phyloP scores from a whole-genome alignment of 495 filamentous ascomycete genomes.

The Sporormia fimetaria region DNA sequence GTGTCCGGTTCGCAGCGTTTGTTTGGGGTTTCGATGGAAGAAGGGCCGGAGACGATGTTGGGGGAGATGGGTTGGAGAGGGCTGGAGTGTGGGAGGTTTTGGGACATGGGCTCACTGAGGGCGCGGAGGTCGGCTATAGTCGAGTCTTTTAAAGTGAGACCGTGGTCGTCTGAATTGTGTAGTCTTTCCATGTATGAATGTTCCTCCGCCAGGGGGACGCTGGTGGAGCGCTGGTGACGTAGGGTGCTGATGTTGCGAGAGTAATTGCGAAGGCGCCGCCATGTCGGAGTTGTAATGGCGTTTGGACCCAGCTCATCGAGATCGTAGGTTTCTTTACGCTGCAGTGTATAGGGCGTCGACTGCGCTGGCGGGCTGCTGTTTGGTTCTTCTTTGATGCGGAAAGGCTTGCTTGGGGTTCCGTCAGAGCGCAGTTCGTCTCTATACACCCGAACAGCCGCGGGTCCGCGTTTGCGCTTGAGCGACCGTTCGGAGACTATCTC shows the following conservation, averaged over 20 bases:
- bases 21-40: slow-evolving; percentile 1
- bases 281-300: slow-evolving; percentile 20
- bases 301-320: slow-evolving; percentile 27
- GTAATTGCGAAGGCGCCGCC: background rate
- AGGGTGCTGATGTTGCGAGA: slow-evolving; percentile 1
- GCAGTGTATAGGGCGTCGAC: background rate
- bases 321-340: slow-evolving; percentile 32
- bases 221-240: slow-evolving; percentile 19
- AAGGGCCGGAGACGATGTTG: too few relatives aligned
- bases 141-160: too few relatives aligned
- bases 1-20: slow-evolving; percentile 4
- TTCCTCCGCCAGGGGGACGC: slow-evolving; percentile 14
- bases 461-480: slow-evolving; percentile 28
- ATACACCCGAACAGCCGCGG: background rate
- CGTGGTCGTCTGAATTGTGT: background rate
- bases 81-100: too few relatives aligned
- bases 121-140: too few relatives aligned
- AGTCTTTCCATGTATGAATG: slow-evolving; percentile 3
- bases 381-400: slow-evolving; percentile 29
- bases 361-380: slow-evolving; percentile 25
- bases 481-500: slow-evolving; percentile 27
- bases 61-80: too few relatives aligned
- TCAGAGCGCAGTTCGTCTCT: slow-evolving; percentile 2
- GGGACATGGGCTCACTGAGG: too few relatives aligned
- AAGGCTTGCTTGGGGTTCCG: slow-evolving; percentile 20